Evolutionary conservation across 129 eudicot genomes (phyloP).

Genomic region (Scalesia atractyloides): DNA sequence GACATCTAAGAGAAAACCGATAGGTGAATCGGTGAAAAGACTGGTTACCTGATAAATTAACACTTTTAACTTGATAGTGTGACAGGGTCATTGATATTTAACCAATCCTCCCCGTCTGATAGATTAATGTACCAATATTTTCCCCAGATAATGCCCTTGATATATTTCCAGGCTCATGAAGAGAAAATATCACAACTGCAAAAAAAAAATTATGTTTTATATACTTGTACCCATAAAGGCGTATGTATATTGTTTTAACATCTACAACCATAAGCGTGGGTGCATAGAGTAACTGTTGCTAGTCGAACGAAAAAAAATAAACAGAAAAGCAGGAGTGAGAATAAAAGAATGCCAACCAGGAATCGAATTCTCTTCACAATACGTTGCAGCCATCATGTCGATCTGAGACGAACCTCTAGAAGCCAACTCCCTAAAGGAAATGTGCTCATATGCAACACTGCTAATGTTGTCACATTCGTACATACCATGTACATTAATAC

Average conservation of each 20-base stretch:
- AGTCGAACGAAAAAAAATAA: not conserved
- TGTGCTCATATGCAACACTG: conserved; percentile 53
- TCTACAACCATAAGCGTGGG: not conserved
- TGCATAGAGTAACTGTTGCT: not conserved
- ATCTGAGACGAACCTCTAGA: conserved; percentile 61
- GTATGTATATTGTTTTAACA: not conserved
- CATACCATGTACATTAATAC: conserved; percentile 54
- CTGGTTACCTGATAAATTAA: not conserved
- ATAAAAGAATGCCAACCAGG: conserved; percentile 51
- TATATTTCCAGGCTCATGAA: conserved; percentile 80
- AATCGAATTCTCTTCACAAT: conserved; percentile 73
- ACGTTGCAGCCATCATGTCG: conserved; percentile 81
- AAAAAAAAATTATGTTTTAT: not conserved
- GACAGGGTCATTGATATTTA: conserved; percentile 19
- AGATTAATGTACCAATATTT: conserved; percentile 69
- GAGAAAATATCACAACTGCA: conserved; percentile 83
- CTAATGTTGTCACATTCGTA: conserved; percentile 54
- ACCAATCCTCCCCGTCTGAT: conserved; percentile 60
- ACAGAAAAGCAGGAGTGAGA: not conserved
- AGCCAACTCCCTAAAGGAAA: conserved; percentile 75
- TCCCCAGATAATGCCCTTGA: conserved; percentile 81
- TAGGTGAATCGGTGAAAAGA: not conserved
- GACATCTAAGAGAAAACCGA: conserved; percentile 3
- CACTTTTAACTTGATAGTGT: not conserved
- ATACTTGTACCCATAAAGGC: not conserved